A percentile compares a stretch with the other conserved stretches of the same genome.
Evolutionary conservation across 2,329 filamentous ascomycete genomes (phyloP).

Genomic region (Fusarium duplospermum): DNA sequence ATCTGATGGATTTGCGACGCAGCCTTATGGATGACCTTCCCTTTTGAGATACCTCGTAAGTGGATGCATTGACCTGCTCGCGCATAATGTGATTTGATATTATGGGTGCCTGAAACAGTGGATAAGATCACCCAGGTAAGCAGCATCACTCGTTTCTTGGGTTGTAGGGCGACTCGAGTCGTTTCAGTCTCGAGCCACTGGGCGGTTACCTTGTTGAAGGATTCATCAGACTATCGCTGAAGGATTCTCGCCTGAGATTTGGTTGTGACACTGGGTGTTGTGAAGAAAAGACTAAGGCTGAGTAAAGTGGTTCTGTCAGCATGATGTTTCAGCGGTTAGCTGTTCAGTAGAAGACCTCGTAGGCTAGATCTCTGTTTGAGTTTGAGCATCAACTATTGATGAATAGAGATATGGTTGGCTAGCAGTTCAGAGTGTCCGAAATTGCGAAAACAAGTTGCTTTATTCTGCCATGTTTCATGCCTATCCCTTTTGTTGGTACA

Average conservation of each 20-base stretch:
- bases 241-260: constrained; percentile 24
- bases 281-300: background rate
- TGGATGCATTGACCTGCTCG: background rate
- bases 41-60: background rate
- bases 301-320: background rate
- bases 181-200: background rate
- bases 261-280: background rate
- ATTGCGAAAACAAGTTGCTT: background rate
- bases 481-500: background rate
- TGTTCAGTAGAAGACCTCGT: no score
- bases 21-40: background rate
- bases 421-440: background rate
- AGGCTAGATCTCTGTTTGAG: background rate
- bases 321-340: no score
- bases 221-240: background rate
- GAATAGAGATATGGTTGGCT: background rate
- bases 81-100: background rate
- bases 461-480: background rate
- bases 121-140: constrained; percentile 1
- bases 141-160: background rate
- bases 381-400: background rate
- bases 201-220: background rate
- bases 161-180: background rate
- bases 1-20: background rate
- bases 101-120: background rate